These are phyloP conservation scores for Cystobasidium ongulense DNA, from an alignment of 768 basidiomycete genomes.

Conservation along the genomic window DNA sequence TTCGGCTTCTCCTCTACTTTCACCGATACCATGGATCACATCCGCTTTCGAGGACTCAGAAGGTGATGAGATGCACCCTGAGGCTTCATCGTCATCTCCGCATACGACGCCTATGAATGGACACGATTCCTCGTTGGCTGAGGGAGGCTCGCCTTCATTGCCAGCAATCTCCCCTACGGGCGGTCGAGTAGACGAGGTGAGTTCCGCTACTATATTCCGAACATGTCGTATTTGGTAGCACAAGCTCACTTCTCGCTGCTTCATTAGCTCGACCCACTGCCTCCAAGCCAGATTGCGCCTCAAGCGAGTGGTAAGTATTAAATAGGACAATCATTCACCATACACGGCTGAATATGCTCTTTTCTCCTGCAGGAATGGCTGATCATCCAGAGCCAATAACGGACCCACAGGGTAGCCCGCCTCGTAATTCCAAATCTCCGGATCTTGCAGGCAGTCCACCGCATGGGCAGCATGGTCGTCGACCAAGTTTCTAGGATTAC, in stretches of 20 bases:
- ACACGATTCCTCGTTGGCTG: conserved; percentile 1
- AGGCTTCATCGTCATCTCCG: neutral
- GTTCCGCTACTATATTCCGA: neutral
- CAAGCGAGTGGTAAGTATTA: conserved; percentile 19
- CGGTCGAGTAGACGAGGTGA: conserved; percentile 40
- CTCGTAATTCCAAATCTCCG: neutral
- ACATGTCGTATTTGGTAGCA: neutral
- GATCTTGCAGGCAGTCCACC: conserved; percentile 25
- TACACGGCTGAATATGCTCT: neutral
- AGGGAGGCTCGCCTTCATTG: neutral
- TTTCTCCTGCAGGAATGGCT: conserved; percentile 5
- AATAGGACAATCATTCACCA: neutral
- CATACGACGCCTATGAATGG: conserved; percentile 9
- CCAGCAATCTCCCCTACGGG: conserved; percentile 38
- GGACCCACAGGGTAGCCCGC: conserved; percentile 27
- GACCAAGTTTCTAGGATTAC: conserved; percentile 18
- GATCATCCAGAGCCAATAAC: conserved; percentile 17
- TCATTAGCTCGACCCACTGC: conserved; percentile 15
- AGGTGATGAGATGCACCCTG: conserved; percentile 16
- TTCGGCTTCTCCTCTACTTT: conserved; percentile 36
- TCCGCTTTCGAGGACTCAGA: conserved; percentile 7
- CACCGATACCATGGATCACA: conserved; percentile 39
- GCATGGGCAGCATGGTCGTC: neutral
- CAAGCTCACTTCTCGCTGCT: neutral
- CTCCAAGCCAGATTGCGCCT: conserved; percentile 15